Percentiles rank a stretch among this genome's conserved stretches.
Conservation (phyloP, 306 rosid species). For the Dryas drummondii region DNA sequence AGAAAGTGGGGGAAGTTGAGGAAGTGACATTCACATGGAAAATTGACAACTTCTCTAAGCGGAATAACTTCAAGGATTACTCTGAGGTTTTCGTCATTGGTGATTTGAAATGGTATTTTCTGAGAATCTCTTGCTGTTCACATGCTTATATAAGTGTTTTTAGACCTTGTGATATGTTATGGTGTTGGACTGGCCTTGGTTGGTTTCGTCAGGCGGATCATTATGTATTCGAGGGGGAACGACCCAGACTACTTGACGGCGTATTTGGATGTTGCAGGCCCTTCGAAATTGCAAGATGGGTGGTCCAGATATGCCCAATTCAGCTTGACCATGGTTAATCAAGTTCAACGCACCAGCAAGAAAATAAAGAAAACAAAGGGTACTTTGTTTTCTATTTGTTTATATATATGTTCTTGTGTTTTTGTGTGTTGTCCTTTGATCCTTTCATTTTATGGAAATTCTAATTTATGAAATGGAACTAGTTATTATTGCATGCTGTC, state of each 20-base stretch:
- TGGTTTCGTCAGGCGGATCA: neutral
- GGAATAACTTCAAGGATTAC: neutral
- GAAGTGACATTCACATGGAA: slow-evolving; percentile 5
- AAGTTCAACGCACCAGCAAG: neutral
- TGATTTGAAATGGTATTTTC: neutral
- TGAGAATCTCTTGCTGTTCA: neutral
- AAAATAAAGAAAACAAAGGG: neutral
- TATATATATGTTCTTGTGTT: neutral
- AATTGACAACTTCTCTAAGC: slow-evolving; percentile 2
- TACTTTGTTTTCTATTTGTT: neutral
- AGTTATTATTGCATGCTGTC: neutral
- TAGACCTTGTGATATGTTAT: neutral
- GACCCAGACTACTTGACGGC: neutral
- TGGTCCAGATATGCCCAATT: slow-evolving; percentile 1
- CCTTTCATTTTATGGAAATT: neutral
- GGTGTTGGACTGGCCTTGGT: neutral
- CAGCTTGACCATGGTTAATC: slow-evolving; percentile 4
- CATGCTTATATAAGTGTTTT: neutral
- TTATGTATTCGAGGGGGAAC: slow-evolving; percentile 1
- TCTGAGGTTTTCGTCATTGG: neutral
- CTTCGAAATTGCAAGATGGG: neutral
- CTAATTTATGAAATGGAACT: neutral
- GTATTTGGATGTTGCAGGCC: slow-evolving; percentile 1
- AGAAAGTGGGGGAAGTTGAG: no score
- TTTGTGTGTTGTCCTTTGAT: neutral